Evolutionary conservation across 176 grass and related monocot species (phyloP).

Genomic region (Ananas comosus): DNA sequence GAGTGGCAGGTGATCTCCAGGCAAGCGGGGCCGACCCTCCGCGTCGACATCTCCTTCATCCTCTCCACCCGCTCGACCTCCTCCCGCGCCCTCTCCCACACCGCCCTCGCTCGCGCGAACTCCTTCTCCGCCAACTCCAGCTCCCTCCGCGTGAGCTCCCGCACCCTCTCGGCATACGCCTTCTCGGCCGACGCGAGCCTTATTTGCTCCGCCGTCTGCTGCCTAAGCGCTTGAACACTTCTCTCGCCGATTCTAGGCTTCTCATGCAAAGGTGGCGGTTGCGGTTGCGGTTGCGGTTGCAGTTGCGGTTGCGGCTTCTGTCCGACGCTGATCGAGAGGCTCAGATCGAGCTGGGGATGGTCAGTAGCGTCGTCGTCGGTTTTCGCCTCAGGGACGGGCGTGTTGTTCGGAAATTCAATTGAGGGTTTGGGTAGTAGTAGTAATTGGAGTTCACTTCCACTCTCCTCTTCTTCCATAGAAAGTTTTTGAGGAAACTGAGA

Average conservation of each 20-base stretch:
- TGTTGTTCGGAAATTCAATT: not conserved
- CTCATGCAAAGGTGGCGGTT: constrained; percentile 4
- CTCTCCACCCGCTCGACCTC: constrained; percentile 90
- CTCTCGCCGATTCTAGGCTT: constrained; percentile 7
- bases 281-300: not conserved
- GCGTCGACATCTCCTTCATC: constrained; percentile 75
- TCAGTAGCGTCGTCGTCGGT: not conserved
- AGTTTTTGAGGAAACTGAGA: constrained; percentile 20
- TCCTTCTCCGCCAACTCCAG: constrained; percentile 80
- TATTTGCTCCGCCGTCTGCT: constrained; percentile 82
- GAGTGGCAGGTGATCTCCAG: constrained; percentile 94
- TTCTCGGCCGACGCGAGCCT: constrained; percentile 55
- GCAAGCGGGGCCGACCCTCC: constrained; percentile 47
- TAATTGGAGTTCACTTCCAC: constrained; percentile 47
- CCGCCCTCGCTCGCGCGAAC: constrained; percentile 64
- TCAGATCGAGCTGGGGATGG: constrained; percentile 49
- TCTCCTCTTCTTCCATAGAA: constrained; percentile 58
- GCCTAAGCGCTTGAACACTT: constrained; percentile 50
- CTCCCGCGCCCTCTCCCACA: constrained; percentile 78
- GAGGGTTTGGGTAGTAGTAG: constrained; percentile 40
- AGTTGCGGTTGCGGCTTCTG: constrained; percentile 12
- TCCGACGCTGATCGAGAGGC: constrained; percentile 67
- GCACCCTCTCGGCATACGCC: constrained; percentile 71
- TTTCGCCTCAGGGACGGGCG: not conserved
- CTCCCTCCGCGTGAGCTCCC: constrained; percentile 69